These are phyloP conservation scores for Endothia cerciana DNA, from an alignment of 2,329 filamentous ascomycete genomes.

Conservation along the genomic window DNA sequence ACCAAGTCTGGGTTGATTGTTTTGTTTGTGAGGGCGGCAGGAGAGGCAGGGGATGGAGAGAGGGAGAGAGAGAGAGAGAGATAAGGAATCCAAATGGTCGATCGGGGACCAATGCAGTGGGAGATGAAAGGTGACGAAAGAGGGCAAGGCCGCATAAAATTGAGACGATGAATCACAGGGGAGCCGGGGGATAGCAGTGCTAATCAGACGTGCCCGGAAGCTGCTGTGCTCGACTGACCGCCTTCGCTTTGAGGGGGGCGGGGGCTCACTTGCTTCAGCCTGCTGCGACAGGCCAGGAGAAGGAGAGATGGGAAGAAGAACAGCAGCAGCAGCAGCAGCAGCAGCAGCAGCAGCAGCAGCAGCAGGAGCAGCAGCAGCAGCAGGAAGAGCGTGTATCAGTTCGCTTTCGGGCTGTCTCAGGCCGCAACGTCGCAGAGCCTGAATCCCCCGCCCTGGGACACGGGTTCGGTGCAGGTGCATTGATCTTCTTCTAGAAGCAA, in stretches of 20 bases:
- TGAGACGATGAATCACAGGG: constrained; percentile 11
- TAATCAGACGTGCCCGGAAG: neutral
- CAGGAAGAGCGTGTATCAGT: neutral
- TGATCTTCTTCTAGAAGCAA: constrained; percentile 8
- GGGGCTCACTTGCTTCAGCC: constrained; percentile 6
- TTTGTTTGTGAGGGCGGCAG: neutral
- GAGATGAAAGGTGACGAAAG: constrained; percentile 10
- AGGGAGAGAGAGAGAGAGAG: neutral
- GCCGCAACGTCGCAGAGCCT: neutral
- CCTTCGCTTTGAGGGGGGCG: neutral
- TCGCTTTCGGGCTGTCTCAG: neutral
- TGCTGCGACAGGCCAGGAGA: neutral
- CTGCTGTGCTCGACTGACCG: constrained; percentile 2
- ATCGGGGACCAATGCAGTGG: neutral
- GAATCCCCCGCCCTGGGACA: neutral
- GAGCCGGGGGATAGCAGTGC: constrained; percentile 10
- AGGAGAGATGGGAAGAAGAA: neutral
- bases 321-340: too few relatives aligned
- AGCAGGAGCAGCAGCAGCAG: too few relatives aligned
- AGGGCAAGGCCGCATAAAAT: constrained; percentile 10
- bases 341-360: too few relatives aligned
- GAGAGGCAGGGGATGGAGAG: too few relatives aligned
- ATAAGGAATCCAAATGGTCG: neutral
- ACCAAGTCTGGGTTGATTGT: neutral
- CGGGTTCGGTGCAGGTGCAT: neutral